These are phyloP conservation scores for Kuraishia borneana DNA, from an alignment of 805 yeast genomes.

Conservation along the genomic window DNA sequence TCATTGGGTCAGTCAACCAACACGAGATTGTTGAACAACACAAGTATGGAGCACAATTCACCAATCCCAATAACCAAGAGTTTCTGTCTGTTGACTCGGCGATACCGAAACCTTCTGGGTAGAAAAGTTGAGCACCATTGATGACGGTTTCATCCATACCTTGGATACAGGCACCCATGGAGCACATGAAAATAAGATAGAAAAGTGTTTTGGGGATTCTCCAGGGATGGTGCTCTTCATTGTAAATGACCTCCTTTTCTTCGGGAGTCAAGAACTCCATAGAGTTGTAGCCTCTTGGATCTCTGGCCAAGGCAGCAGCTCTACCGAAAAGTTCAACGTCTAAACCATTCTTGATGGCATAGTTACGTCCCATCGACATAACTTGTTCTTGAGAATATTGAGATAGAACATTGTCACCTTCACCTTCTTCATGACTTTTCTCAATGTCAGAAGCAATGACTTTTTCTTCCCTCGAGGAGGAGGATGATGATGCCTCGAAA, in stretches of 20 bases:
- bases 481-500: constrained; percentile 2
- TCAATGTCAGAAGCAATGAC: background rate
- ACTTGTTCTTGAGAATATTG: constrained; percentile 54
- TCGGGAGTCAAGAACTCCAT: constrained; percentile 45
- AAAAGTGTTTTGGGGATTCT: constrained; percentile 32
- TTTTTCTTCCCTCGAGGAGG: constrained; percentile 1
- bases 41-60: constrained; percentile 62
- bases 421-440: background rate
- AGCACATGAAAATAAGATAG: constrained; percentile 51
- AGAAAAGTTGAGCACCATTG: constrained; percentile 60
- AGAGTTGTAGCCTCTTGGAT: constrained; percentile 44
- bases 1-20: constrained; percentile 53
- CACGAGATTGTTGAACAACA: constrained; percentile 51
- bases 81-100: constrained; percentile 32
- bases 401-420: constrained; percentile 33
- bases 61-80: constrained; percentile 49
- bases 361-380: constrained; percentile 58
- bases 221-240: constrained; percentile 37
- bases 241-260: constrained; percentile 38
- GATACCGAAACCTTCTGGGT: constrained; percentile 45
- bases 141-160: constrained; percentile 76
- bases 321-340: constrained; percentile 49
- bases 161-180: constrained; percentile 70
- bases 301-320: constrained; percentile 60
- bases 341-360: constrained; percentile 43